Evolutionary conservation across 169 alveolate species (phyloP), one percentile per base, ranked within the genome.

Genomic region (Miamiensis avidus): DNA sequence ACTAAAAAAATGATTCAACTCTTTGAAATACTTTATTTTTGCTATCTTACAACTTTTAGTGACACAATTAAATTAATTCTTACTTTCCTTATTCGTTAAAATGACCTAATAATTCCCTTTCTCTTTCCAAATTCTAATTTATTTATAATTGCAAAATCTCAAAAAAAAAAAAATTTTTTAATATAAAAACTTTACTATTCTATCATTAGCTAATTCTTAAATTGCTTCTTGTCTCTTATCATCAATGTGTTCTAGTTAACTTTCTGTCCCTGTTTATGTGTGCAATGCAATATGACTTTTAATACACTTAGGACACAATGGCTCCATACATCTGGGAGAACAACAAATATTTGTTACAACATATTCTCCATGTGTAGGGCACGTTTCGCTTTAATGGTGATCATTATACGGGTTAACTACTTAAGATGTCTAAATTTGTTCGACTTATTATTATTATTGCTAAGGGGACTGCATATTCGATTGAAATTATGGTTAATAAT

Each of bases 291-390:
- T 29, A 82, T 82, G 87, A 28, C 26, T 74, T 34, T 32, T 73
- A 27, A 82, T 82, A 64, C 87, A 82, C 34, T 82, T 75, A 26
- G 87, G 82, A 74, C 87, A 82, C 34, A 82, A 34, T 27, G 87
- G 87, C 34, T 82, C 87, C 31, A 82, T 64, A 28, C 87, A 82
- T 26, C 33, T 69, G 73, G 64, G 31, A 82, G 64, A 34, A 15
- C 69, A 49, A 20, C 69, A 49, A 49, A 49, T 49, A 49, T 49
- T 49, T 11, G 69, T 49, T 49, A 49, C 20, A 11, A 49, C 20
- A 49, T 49, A 11, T 11, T 49, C 26, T 11, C 26, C 26, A 49
- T 49, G 69, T 11, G 69, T 49, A 20, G 69, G 69, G 20, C 69
- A 49, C 4, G 4, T 49, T 49, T 49, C 69, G 20, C 69, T 49